These are phyloP conservation scores for Groenewaldozyma tartarivorans DNA, from an alignment of 805 yeast genomes.

Conservation along the genomic window DNA sequence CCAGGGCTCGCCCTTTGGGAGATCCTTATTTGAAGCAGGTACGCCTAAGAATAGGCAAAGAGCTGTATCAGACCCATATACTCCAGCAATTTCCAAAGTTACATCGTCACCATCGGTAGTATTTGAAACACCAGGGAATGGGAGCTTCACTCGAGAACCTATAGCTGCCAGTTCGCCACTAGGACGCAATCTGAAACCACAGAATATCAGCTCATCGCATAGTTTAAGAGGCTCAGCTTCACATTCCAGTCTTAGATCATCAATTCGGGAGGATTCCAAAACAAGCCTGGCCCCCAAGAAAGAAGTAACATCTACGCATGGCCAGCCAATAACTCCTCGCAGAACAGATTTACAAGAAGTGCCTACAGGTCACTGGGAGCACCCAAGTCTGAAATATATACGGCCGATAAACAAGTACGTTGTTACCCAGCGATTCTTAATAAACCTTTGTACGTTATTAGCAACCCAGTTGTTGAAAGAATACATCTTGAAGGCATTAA, in stretches of 20 bases:
- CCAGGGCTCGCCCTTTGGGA: slow-evolving; percentile 15
- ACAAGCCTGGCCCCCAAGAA: too few relatives aligned
- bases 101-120: neutral
- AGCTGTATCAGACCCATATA: neutral
- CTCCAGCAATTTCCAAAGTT: neutral
- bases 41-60: slow-evolving; percentile 10
- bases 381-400: slow-evolving; percentile 19
- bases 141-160: too few relatives aligned
- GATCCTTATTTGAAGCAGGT: slow-evolving; percentile 14
- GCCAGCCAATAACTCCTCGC: too few relatives aligned
- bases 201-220: too few relatives aligned
- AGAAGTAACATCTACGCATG: neutral
- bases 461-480: slow-evolving; percentile 1
- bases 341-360: too few relatives aligned
- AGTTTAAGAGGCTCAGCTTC: too few relatives aligned
- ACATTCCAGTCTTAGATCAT: too few relatives aligned
- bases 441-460: slow-evolving; percentile 26
- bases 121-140: too few relatives aligned
- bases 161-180: too few relatives aligned
- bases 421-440: slow-evolving; percentile 28
- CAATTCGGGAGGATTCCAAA: too few relatives aligned
- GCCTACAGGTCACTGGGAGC: slow-evolving; percentile 21
- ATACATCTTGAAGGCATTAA: neutral
- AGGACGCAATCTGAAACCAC: too few relatives aligned
- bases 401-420: slow-evolving; percentile 34